A percentile compares a stretch with the other conserved stretches of the same genome.
Evolutionary conservation across 129 eudicot genomes (phyloP).

Genomic region (Centella asiatica): DNA sequence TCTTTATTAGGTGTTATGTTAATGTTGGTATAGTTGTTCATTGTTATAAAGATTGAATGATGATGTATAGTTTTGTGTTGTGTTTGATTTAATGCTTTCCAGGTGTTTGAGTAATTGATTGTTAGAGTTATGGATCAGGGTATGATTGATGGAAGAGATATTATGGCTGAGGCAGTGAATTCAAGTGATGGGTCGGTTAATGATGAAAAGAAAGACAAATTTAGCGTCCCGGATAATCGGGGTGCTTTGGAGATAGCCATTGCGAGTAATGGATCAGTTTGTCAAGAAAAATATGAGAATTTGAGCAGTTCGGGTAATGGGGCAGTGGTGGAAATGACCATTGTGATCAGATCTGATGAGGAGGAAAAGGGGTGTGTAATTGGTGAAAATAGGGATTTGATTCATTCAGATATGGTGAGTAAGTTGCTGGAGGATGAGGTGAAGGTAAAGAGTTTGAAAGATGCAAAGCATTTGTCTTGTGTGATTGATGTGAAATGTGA

Average conservation of each 20-base stretch:
- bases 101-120: not conserved
- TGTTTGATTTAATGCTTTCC: not conserved
- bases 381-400: slow-evolving; percentile 11
- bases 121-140: slow-evolving; percentile 9
- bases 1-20: not conserved
- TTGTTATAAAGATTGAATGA: too few relatives aligned
- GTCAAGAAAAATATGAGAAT: not conserved
- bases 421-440: slow-evolving; percentile 6
- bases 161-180: not conserved
- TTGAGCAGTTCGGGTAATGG: not conserved
- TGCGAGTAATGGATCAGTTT: not conserved
- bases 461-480: slow-evolving; percentile 14
- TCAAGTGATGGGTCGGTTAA: not conserved
- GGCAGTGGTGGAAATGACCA: not conserved
- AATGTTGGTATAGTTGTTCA: too few relatives aligned
- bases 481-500: slow-evolving; percentile 29
- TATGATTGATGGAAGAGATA: not conserved
- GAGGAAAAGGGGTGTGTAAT: slow-evolving; percentile 4
- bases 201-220: not conserved
- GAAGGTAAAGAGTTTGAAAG: slow-evolving; percentile 9
- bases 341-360: not conserved
- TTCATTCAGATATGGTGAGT: not conserved
- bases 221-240: too few relatives aligned
- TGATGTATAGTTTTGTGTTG: too few relatives aligned
- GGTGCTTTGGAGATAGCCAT: too few relatives aligned